Evolutionary conservation across 2,329 filamentous ascomycete species (phyloP), one percentile per base, ranked within the genome.

Genomic region (Monosporascus sp.): DNA sequence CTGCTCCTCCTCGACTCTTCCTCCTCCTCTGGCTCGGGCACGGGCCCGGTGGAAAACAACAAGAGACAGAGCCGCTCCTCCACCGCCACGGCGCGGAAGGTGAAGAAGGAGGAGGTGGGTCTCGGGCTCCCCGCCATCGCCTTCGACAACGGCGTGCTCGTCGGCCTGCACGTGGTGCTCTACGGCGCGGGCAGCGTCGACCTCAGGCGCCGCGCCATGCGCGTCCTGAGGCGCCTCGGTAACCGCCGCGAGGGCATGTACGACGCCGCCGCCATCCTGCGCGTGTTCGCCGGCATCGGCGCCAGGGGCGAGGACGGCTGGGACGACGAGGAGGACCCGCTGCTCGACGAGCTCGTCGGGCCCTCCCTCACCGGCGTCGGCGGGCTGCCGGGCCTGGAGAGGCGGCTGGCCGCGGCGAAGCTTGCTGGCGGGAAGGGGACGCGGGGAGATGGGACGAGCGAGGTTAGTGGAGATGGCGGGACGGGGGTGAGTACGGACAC

Each of bases 191-290:
- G 37, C 6, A 37, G 48, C 24, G 18, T 38, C 7, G 41, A 44
- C 31, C 41, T 47, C 37, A 40, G 48, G 5, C 31, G 51, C 15
- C 50, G 53, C 17, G 53, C 37, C 8, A 47, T 50, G n/a, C 41
- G 26, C 37, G 35, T 53, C n/a, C 35, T 55, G 7, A 15, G 47
- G 18, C 37, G 48, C 2, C 37, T 55, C 17, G 17, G 37, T 14
- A 37, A 37, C n/a, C 50, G 43, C 50, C 40, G 31, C 41, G 51
- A 55, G 41, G 48, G 50, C 11, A 7, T 55, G 18, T 55, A 52
- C 18, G 31, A 50, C 24, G 53, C 50, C n/a, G 15, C 14, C 15
- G 40, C 18, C 3, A 37, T 55, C 5, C 22, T 50, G 22, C 18
- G 44, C 3, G 24, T 53, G 2, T 53, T 52, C 4, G 31, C 31